Evolutionary conservation across 768 basidiomycete genomes (phyloP), one percentile per base, ranked within the genome.

Genomic region (Boletus barrowsii): DNA sequence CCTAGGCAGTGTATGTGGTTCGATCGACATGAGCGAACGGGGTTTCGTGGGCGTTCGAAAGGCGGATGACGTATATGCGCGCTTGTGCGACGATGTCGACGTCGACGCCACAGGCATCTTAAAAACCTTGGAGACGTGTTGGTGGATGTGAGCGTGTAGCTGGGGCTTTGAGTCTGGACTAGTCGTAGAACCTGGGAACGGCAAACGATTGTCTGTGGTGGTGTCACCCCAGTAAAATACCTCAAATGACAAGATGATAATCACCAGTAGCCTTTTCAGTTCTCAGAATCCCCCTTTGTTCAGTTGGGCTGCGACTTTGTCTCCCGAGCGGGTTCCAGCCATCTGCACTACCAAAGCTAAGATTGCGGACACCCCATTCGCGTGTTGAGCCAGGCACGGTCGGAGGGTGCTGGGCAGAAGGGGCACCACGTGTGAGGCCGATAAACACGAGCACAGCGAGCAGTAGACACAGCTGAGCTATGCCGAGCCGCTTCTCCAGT

Each of bases 401-500:
- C 10, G 48, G 41, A 37, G 57, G 53, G 15, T 60, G 55, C 22
- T 62, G 51, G 83, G 88, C 8, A 35, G 59, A 44, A 5, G 69
- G 60, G 17, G 68, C 65, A 32, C 91, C 90, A 6, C 93, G 82
- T 5, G 93, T 94, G 48, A 96, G 77, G 17, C 87, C 83, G 72
- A 96, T 88, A 68, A 97, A 93, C 13, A 93, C 76, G 18, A 96
- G 79, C 10, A 97, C 87, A 0, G 87, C 82, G 4, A 97, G 76
- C 6, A 96, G 77, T 7, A 95, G 78, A 65, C 88, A 85, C 0
- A 98, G 79, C 63, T 98, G 95, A 0, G 88, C 89, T 20, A 97
- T 83, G 3, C 93, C 87, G 0, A 97, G 80, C 3, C 93, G 86
- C 62, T 96, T 94, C 70, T 97, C 95, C 47, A 94, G 79, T 1